phyloP scores from a whole-genome alignment of 768 basidiomycete genomes.

The Macrolepiota fuliginosa region DNA sequence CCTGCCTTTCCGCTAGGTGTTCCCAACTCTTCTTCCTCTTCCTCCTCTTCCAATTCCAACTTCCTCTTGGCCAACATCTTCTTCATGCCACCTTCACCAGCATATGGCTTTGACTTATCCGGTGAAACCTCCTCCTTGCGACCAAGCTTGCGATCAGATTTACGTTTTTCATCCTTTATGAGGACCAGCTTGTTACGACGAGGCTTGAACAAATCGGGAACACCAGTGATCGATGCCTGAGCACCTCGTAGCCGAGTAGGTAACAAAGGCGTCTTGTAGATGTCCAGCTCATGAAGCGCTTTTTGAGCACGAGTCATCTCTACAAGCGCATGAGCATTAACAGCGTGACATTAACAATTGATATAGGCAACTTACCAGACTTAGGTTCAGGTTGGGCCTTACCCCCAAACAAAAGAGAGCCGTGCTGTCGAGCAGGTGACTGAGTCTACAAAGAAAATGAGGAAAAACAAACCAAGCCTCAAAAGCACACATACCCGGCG shows the following conservation, averaged over 20 bases:
- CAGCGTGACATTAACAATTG: not conserved
- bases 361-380: slow-evolving; percentile 22
- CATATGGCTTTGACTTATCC: slow-evolving; percentile 67
- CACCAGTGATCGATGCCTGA: slow-evolving; percentile 34
- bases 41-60: slow-evolving; percentile 52
- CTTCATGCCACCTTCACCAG: slow-evolving; percentile 77
- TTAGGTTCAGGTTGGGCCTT: slow-evolving; percentile 24
- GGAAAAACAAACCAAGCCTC: slow-evolving; percentile 7
- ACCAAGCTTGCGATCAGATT: slow-evolving; percentile 42
- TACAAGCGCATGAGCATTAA: slow-evolving; percentile 3
- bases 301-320: slow-evolving; percentile 56
- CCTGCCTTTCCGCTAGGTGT: slow-evolving; percentile 24
- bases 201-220: slow-evolving; percentile 66
- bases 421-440: slow-evolving; percentile 51
- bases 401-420: slow-evolving; percentile 47
- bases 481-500: slow-evolving; percentile 44
- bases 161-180: slow-evolving; percentile 57
- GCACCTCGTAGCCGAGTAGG: slow-evolving; percentile 54
- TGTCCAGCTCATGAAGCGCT: slow-evolving; percentile 68
- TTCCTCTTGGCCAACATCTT: slow-evolving; percentile 66
- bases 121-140: slow-evolving; percentile 34
- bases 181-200: slow-evolving; percentile 43
- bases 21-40: slow-evolving; percentile 25
- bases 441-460: slow-evolving; percentile 32
- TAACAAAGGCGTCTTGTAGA: slow-evolving; percentile 76